These are phyloP conservation scores for Biscogniauxia sp. DNA, from an alignment of 2,329 filamentous ascomycete species.

Conservation along the genomic window DNA sequence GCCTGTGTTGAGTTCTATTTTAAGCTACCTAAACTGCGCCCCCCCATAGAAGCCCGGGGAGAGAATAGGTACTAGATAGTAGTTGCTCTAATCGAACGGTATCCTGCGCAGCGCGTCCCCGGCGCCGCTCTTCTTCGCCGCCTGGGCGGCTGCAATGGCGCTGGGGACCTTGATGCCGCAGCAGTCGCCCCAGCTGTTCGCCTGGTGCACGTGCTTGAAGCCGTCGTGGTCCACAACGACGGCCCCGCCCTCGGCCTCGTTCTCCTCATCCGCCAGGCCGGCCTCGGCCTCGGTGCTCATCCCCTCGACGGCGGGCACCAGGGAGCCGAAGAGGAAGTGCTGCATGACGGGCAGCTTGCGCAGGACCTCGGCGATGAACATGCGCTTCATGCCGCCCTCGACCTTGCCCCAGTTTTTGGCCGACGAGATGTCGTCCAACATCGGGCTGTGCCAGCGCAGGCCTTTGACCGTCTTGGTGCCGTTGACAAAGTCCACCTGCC, in stretches of 20 bases:
- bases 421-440: slow-evolving; percentile 95
- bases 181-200: slow-evolving; percentile 85
- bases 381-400: slow-evolving; percentile 90
- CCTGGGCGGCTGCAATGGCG: slow-evolving; percentile 84
- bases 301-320: slow-evolving; percentile 75
- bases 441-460: slow-evolving; percentile 92
- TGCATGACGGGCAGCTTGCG: slow-evolving; percentile 97
- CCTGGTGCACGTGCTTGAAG: slow-evolving; percentile 68
- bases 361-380: slow-evolving; percentile 93
- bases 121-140: slow-evolving; percentile 73
- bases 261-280: slow-evolving; percentile 45
- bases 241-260: slow-evolving; percentile 55
- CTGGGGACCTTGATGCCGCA: slow-evolving; percentile 98
- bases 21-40: too few relatives aligned
- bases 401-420: slow-evolving; percentile 90
- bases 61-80: too few relatives aligned
- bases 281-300: slow-evolving; percentile 69
- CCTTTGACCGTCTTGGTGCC: slow-evolving; percentile 95
- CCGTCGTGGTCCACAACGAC: slow-evolving; percentile 61
- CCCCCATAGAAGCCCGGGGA: too few relatives aligned
- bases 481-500: slow-evolving; percentile 92
- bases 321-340: slow-evolving; percentile 89
- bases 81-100: slow-evolving; percentile 66
- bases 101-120: slow-evolving; percentile 66
- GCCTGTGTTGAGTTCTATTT: too few relatives aligned